Base-by-base conservation (phyloP, 1,139 yeast species). In the Suhomyces bokatorum region DNA sequence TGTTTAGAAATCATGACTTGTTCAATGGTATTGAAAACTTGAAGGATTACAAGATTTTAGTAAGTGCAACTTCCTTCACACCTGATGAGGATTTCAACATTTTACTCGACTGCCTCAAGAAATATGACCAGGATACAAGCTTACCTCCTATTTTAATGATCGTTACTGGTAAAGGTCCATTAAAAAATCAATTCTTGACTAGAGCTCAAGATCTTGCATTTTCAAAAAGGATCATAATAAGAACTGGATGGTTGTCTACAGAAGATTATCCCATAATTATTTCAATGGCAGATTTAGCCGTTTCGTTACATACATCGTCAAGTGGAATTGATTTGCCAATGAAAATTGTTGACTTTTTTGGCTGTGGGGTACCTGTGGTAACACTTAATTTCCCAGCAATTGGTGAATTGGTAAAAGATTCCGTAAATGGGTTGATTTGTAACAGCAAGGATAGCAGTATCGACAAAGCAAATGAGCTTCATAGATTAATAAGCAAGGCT, bases 311-410 rank as follows among this genome's bases (percentile, higher is more conserved):
- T 63, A 80, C 85, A 4, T 90, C 98, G 0, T 87, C 96, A 32
- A 86, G 96, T 44, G 99, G 99, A 0, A 75, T 88, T 48, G 99
- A 95, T 59, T 72, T 95, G 47, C 99, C 99, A 0, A 95, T 95
- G 99, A 95, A 95, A 63, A 87, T 93, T 34, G 85, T 93, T 8
- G 99, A 93, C 59, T 84, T 93, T 78, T 91, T 91, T 71, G 99
- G 99, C 0, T 88, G 95, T 52, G 99, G 99, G 0, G 71, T 93
- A 7, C 99, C 99, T 1, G 98, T 90, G 0, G 72, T 91, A 3
- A 81, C 97, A 0, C 69, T 91, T 45, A 70, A 75, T 33, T 93
- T 87, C 61, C 83, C 86, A 0, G 95, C 96, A 8, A 75, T 87
- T 17, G 68, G 69, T 9, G 93, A 85, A 55, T 62, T 85, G 42